A percentile compares a stretch with the other conserved stretches of the same genome.
These are phyloP conservation scores for Ballota nigra DNA, from an alignment of 257 asterid species.

Conservation along the genomic window DNA sequence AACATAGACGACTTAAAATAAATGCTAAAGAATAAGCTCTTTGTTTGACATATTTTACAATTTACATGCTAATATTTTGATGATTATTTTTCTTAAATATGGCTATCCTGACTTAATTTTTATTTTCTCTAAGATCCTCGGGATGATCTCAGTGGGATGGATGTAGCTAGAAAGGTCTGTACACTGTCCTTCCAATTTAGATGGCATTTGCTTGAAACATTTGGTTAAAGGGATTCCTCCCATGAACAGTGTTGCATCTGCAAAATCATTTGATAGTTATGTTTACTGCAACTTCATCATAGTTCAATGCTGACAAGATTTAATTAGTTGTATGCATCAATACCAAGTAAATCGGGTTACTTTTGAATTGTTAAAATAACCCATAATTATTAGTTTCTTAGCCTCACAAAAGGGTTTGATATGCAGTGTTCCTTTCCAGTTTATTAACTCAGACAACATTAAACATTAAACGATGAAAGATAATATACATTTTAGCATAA, in stretches of 20 bases:
- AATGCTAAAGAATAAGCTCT: slow-evolving; percentile 1
- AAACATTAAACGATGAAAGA: neutral
- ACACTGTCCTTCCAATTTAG: slow-evolving; percentile 14
- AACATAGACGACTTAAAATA: neutral
- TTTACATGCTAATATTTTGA: neutral
- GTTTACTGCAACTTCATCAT: neutral
- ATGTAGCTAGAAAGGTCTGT: slow-evolving; percentile 93
- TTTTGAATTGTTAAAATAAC: slow-evolving; percentile 3
- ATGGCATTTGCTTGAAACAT: slow-evolving; percentile 6
- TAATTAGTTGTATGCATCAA: neutral
- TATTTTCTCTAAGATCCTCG: slow-evolving; percentile 74
- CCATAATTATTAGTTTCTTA: slow-evolving; percentile 7
- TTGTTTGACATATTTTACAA: neutral
- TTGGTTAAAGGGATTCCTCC: neutral
- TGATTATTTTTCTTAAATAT: too few species aligned
- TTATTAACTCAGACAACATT: neutral
- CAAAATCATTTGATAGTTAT: neutral
- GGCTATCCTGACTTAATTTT: slow-evolving; percentile 28
- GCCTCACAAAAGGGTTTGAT: neutral
- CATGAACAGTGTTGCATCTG: slow-evolving; percentile 14
- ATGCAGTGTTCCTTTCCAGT: neutral
- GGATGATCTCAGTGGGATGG: slow-evolving; percentile 97
- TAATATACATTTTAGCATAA: neutral
- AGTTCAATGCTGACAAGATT: neutral
- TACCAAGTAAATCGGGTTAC: neutral